Base-by-base conservation (phyloP, 106 monocot genomes). In the Phalaenopsis equestris region DNA sequence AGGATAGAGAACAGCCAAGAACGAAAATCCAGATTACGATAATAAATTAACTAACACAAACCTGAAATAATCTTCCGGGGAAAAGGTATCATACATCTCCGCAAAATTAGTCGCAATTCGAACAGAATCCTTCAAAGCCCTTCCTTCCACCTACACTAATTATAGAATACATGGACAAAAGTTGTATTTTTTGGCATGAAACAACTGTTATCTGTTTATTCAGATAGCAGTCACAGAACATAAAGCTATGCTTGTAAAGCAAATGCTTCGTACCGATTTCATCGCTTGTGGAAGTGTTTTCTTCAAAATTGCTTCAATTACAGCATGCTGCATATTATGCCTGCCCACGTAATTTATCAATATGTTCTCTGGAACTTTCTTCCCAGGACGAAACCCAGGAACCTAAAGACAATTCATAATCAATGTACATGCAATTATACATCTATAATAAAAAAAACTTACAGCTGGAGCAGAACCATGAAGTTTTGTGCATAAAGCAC, bases 371-470 rank as follows among this genome's bases (percentile, higher is more conserved):
- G 98, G 98, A 82, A 98, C 70, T 79, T 81, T 84, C 82, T 98
- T 92, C 18, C 98, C 98, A 80, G 98, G 90, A 55, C 94, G 92
- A 89, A 98, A 98, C 84, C 98, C 98, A 88, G 94, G 94, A 68
- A 98, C 85, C 98, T 98, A 52, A 52, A 52, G 15, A 56, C 72
- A 48, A 52, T 43, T 18, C 14, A 68, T 2, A 52, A 46, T 21
- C 75, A 21, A 47, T 76, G 8, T 47, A 52, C 14, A 12, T 52
- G 14, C 52, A 52, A 52, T 52, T 52, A 52, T 52, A 52, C 52
- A 52, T 52, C 52, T 52, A 52, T 52, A 52, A 52, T 10, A 52
- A 3, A 52, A 52, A 14, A 12, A 52, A 12, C 12, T 12, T 52
- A 52, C 52, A 52, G 52, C 10, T 52, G 52, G 12, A 52, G 3